phyloP scores from a whole-genome alignment of 495 filamentous ascomycete genomes.

The Elaphomyces granulatus region DNA sequence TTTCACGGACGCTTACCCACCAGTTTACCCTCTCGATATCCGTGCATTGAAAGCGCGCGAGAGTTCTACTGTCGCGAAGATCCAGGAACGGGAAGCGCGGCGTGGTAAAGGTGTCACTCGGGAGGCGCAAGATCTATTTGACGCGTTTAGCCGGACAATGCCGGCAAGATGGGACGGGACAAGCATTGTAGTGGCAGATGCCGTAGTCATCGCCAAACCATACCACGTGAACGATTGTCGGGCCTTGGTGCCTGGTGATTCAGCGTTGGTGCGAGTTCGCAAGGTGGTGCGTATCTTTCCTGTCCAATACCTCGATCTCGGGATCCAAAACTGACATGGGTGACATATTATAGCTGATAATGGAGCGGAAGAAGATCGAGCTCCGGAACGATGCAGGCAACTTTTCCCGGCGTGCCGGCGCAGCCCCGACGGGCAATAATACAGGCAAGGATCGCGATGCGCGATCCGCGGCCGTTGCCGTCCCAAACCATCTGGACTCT shows the following conservation, averaged over 20 bases:
- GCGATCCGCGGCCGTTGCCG: slow-evolving; percentile 1
- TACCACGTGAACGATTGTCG: slow-evolving; percentile 47
- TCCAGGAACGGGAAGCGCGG: slow-evolving; percentile 39
- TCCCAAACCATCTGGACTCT: slow-evolving; percentile 6
- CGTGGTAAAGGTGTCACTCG: slow-evolving; percentile 47
- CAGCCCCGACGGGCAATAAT: slow-evolving; percentile 1
- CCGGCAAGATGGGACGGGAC: slow-evolving; percentile 48
- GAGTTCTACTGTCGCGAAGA: slow-evolving; percentile 35
- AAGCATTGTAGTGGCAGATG: slow-evolving; percentile 49
- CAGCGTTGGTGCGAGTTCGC: slow-evolving; percentile 41
- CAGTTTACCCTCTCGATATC: slow-evolving; percentile 35
- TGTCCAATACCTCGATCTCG: background rate
- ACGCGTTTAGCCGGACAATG: slow-evolving; percentile 48
- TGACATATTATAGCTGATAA: slow-evolving; percentile 23
- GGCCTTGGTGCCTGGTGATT: slow-evolving; percentile 33
- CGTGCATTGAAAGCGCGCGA: slow-evolving; percentile 39
- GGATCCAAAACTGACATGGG: background rate
- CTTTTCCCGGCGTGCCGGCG: slow-evolving; percentile 15
- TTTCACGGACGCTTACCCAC: slow-evolving; percentile 27
- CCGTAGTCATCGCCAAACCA: slow-evolving; percentile 45
- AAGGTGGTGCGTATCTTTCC: slow-evolving; percentile 41
- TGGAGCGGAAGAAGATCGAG: slow-evolving; percentile 38
- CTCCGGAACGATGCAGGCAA: slow-evolving; percentile 29
- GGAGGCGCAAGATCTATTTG: slow-evolving; percentile 57
- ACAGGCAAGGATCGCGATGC: slow-evolving; percentile 1